These are phyloP conservation scores for Aureobasidium sp. DNA, from an alignment of 2,329 filamentous ascomycete genomes.

Conservation along the genomic window DNA sequence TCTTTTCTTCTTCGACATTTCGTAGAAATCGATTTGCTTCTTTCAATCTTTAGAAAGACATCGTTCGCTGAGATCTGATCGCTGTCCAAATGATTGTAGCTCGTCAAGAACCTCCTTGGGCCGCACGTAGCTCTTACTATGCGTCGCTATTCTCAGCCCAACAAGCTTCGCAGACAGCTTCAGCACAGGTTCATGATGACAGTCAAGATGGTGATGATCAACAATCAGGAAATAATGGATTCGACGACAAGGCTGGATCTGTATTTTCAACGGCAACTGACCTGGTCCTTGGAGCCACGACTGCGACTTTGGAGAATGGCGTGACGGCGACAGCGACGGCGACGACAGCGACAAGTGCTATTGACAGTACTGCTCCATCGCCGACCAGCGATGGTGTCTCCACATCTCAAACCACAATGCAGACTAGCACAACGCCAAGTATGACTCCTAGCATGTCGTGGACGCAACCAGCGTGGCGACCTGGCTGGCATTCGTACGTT, in stretches of 20 bases:
- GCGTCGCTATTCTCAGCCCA: background rate
- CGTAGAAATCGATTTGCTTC: background rate
- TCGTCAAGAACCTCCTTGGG: slow-evolving; percentile 5
- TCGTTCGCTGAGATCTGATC: background rate
- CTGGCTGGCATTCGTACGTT: background rate
- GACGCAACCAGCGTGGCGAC: background rate
- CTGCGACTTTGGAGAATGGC: background rate
- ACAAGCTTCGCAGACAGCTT: background rate
- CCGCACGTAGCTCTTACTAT: background rate
- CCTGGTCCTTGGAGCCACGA: background rate
- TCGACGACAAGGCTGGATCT: background rate
- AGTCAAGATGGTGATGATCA: background rate
- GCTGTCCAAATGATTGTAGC: background rate
- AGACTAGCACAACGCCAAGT: background rate
- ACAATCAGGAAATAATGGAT: background rate
- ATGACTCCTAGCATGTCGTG: background rate
- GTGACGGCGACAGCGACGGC: background rate
- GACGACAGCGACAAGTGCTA: background rate
- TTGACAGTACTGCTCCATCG: background rate
- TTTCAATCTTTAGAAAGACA: background rate
- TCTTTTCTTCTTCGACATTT: background rate
- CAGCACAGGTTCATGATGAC: background rate
- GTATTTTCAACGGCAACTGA: background rate
- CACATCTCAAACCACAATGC: background rate
- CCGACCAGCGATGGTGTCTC: background rate